A percentile compares a stretch with the other conserved stretches of the same genome.
Evolutionary conservation across 2,329 filamentous ascomycete genomes (phyloP).

Genomic region (Penicillium capsulatum): DNA sequence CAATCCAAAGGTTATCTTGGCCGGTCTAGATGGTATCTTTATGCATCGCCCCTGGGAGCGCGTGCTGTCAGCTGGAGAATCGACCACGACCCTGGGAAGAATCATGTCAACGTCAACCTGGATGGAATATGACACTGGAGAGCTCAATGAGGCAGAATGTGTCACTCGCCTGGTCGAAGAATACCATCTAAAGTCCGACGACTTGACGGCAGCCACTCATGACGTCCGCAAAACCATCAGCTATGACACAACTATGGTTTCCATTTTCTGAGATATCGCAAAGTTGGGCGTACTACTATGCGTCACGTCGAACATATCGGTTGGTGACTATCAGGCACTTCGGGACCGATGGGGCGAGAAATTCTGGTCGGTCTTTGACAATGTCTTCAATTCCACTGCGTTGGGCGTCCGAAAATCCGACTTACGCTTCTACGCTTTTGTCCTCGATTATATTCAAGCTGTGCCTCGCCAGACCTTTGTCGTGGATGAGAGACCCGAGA

Average conservation of each 20-base stretch:
- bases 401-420: slow-evolving; percentile 37
- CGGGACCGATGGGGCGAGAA: not conserved
- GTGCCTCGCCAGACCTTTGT: slow-evolving; percentile 23
- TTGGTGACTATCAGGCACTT: not conserved
- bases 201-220: too few species aligned
- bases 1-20: too few species aligned
- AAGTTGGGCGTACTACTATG: too few species aligned
- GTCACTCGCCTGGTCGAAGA: not conserved
- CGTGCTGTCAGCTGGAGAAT: not conserved
- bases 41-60: not conserved
- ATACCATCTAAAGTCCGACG: too few species aligned
- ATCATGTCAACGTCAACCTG: not conserved
- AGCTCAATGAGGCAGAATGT: not conserved
- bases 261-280: too few species aligned
- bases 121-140: slow-evolving; percentile 2
- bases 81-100: not conserved
- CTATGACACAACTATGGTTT: too few species aligned
- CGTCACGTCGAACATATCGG: too few species aligned
- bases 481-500: slow-evolving; percentile 29
- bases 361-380: not conserved
- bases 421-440: slow-evolving; percentile 30
- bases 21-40: too few species aligned
- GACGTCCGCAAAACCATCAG: too few species aligned
- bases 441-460: slow-evolving; percentile 21
- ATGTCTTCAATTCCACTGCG: slow-evolving; percentile 30